Evolutionary conservation across 768 basidiomycete genomes (phyloP), one percentile per base, ranked within the genome.

Genomic region (Boletus huronensis): DNA sequence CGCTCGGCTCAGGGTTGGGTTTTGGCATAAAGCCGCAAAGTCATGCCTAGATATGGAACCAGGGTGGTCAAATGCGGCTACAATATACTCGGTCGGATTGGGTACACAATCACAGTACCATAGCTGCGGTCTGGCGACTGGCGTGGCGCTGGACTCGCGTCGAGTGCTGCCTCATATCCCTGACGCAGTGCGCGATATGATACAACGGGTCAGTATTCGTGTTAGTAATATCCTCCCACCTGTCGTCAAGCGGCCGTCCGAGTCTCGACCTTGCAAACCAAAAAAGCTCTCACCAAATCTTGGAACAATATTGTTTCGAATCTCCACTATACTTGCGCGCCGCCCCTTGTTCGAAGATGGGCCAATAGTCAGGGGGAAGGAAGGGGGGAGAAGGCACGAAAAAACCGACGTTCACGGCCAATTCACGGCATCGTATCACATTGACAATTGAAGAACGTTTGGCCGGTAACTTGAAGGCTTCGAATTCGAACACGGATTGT

Each of bases 401-500:
- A 56, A 32, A 29, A n/a, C 35, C 46, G 46, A 54, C 48, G 26
- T 51, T 23, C 40, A 53, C 52, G 54, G 48, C 48, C 47, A 21
- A n/a, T 23, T 65, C 29, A 64, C 64, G 64, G 47, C 63, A 59
- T 53, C 29, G 31, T 32, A 32, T 21, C 56, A 46, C 25, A 5
- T 25, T 23, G 23, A 17, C 34, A 17, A 35, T 25, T n/a, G 29
- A 32, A 32, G 16, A 43, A 19, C 44, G 39, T 31, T 19, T n/a
- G n/a, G n/a, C 45, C 54, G 52, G 58, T 47, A 43, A 64, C 58
- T 57, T 43, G 59, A 53, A 17, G 8, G 46, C 42, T 54, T 56
- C 53, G 39, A 43, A 45, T 41, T 34, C 42, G 29, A 50, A 50
- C 35, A 11, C 7, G n/a, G 28, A 29, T 19, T 5, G 32, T 34